Evolutionary conservation across 2,329 filamentous ascomycete genomes (phyloP), one percentile per base, ranked within the genome.

Genomic region (Pseudogymnoascus sp.): DNA sequence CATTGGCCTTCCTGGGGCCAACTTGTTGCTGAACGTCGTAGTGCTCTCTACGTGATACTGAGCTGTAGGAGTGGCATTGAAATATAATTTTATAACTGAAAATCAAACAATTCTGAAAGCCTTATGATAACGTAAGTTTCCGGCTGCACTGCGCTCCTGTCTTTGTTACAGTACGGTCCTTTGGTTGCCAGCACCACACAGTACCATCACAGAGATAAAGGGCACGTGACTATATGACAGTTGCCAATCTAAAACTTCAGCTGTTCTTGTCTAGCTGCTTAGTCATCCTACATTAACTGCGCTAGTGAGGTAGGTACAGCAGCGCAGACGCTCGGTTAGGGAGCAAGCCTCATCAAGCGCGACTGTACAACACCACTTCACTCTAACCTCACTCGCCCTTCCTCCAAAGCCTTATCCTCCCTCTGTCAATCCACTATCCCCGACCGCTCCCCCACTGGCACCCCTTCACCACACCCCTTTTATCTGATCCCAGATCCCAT

Each of bases 401-500:
- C 47, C 47, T 54, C 47, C 47, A 54, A 54, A 54, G 47, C 47
- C 29, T 54, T 54, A 54, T 54, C 47, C 44, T n/a, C 24, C 31
- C 29, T 33, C 47, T 54, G 15, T 54, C 47, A 54, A 54, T 54
- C 47, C 15, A 54, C 47, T 54, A 54, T 54, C 47, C 47, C 15
- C 29, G 47, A 54, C 47, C 47, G 29, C 29, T 17, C n/a, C 24
- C 29, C 47, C 47, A 54, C 47, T 29, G 47, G 47, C 47, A 5
- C 13, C 13, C 29, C 47, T 54, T 54, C 47, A 54, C 47, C 47
- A 6, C 47, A 54, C 29, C 47, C 29, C 13, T 33, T 3, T 6
- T 17, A 54, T 54, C 29, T 54, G 47, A 54, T 15, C 29, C 47
- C 21, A 61, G 41, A 61, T 61, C 60, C 29, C 29, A 61, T 61